phyloP scores from a whole-genome alignment of 192 early-diverging fungal genomes.

The Oehlia diaphana region DNA sequence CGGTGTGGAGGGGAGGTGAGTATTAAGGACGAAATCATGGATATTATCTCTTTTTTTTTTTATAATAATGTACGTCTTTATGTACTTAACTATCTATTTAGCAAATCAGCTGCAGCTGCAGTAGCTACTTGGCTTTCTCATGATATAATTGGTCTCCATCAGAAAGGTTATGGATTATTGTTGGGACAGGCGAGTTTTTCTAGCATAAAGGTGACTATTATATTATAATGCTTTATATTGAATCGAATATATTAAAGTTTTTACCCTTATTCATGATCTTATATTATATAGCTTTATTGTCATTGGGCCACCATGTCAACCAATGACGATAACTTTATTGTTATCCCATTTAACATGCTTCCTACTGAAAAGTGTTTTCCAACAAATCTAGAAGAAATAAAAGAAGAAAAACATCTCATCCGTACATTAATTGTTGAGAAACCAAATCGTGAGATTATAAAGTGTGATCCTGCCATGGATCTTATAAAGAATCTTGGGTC shows the following conservation, averaged over 20 bases:
- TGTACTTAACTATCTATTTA: not conserved
- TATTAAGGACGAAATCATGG: not conserved
- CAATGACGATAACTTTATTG: not conserved
- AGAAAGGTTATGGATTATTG: constrained; percentile 5
- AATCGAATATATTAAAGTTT: too few species aligned
- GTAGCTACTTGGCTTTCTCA: constrained; percentile 3
- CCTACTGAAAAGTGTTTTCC: not conserved
- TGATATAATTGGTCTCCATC: not conserved
- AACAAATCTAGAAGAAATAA: not conserved
- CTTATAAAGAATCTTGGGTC: constrained; percentile 1
- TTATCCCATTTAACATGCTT: constrained; percentile 1
- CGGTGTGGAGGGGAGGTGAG: constrained; percentile 7
- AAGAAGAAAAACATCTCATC: not conserved
- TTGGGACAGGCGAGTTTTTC: not conserved
- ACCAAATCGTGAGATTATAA: not conserved
- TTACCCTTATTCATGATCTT: too few species aligned
- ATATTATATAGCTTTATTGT: not conserved
- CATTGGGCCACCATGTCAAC: constrained; percentile 14
- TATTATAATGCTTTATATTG: too few species aligned
- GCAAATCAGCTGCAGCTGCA: constrained; percentile 1
- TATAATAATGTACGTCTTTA: not conserved
- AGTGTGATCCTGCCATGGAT: not conserved
- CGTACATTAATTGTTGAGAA: not conserved
- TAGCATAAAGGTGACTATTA: not conserved
- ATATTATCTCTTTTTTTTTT: not conserved